Percentiles rank a stretch among this genome's conserved stretches.
These are phyloP conservation scores for Ustilago lituana DNA, from an alignment of 1,284 basidiomycete species.

Conservation along the genomic window DNA sequence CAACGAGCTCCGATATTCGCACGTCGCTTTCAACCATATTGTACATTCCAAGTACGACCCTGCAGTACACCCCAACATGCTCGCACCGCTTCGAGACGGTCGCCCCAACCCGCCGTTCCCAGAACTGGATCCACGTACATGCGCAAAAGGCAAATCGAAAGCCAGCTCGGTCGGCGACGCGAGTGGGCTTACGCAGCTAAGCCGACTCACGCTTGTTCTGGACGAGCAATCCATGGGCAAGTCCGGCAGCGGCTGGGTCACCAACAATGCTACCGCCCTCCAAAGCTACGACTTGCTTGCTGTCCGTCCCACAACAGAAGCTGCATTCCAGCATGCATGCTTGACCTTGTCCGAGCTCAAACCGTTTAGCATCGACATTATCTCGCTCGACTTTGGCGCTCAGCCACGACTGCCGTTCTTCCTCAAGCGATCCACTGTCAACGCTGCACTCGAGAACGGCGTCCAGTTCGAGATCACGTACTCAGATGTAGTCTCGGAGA, in stretches of 20 bases:
- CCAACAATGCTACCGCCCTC: constrained; percentile 53
- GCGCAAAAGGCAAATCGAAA: constrained; percentile 21
- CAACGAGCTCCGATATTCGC: constrained; percentile 49
- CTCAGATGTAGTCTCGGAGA: constrained; percentile 33
- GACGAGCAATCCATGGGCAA: constrained; percentile 61
- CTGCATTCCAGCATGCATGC: constrained; percentile 80
- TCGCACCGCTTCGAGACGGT: constrained; percentile 24
- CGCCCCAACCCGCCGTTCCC: constrained; percentile 54
- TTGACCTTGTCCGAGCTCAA: constrained; percentile 82
- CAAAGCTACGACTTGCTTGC: constrained; percentile 79
- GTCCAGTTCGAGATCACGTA: constrained; percentile 84
- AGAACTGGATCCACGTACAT: constrained; percentile 52
- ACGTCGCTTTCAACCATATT: constrained; percentile 59
- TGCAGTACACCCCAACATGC: constrained; percentile 39
- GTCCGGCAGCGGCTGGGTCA: constrained; percentile 54
- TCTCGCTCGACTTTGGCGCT: constrained; percentile 78
- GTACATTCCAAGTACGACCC: constrained; percentile 54
- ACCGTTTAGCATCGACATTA: constrained; percentile 80
- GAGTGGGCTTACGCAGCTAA: constrained; percentile 55
- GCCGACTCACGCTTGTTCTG: constrained; percentile 62
- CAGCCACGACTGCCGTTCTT: constrained; percentile 80
- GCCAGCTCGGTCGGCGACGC: neutral
- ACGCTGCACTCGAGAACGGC: constrained; percentile 82
- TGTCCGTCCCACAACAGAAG: constrained; percentile 76
- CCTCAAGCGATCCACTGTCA: constrained; percentile 81